These are phyloP conservation scores for Moringa oleifera DNA, from an alignment of 345 rosid genomes.

Conservation along the genomic window DNA sequence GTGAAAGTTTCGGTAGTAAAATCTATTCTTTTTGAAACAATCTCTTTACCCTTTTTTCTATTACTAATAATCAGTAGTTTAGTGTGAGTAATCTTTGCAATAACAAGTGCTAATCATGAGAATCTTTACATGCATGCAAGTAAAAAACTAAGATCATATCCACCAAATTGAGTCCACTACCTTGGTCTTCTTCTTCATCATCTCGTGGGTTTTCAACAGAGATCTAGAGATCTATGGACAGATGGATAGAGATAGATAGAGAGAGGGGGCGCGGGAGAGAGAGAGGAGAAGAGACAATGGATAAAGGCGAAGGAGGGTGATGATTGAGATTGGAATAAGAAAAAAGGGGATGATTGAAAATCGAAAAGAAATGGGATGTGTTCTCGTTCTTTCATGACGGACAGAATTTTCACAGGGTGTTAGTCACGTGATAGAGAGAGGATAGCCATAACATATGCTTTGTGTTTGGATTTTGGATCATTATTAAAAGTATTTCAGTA, in stretches of 20 bases:
- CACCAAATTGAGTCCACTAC: too few relatives aligned
- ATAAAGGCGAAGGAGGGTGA: conserved; percentile 19
- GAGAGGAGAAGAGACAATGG: conserved; percentile 11
- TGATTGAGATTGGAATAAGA: conserved; percentile 14
- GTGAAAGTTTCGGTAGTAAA: too few relatives aligned
- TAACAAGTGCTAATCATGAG: too few relatives aligned
- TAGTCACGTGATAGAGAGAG: conserved; percentile 20
- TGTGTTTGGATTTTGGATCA: neutral
- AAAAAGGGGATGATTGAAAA: conserved; percentile 8
- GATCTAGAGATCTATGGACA: neutral
- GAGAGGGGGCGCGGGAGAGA: neutral
- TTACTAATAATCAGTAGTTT: too few relatives aligned
- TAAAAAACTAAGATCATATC: too few relatives aligned
- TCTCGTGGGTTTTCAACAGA: neutral
- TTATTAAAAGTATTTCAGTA: neutral
- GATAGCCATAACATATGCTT: neutral
- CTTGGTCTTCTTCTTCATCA: too few relatives aligned
- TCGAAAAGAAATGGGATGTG: neutral
- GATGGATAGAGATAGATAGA: neutral
- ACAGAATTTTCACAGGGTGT: conserved; percentile 12
- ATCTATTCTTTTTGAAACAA: too few relatives aligned
- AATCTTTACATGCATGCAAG: too few relatives aligned
- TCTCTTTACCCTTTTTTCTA: too few relatives aligned
- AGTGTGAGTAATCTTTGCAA: too few relatives aligned
- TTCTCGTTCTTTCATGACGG: conserved; percentile 13